Base-by-base conservation (phyloP, 139 green algal species). In the Chlamydomonas eustigma region DNA sequence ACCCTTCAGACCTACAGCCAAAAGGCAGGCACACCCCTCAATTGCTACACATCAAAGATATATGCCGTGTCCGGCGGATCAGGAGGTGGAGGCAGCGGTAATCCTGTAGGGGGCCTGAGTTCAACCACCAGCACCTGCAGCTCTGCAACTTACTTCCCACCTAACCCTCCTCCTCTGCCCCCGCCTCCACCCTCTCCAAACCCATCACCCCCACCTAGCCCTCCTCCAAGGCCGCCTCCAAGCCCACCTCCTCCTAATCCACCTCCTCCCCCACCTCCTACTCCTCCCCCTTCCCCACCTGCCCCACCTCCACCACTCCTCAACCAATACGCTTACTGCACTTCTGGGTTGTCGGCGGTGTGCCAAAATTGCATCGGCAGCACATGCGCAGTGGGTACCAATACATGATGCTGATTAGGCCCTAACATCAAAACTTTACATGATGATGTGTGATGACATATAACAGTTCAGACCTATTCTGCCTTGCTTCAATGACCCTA, bases 331-430 rank as follows among this genome's bases (percentile, higher is more conserved):
- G 18, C 25, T 28, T 70, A 70, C 58, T 70, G 58, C 58, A 70
- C 58, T 6, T 22, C 8, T 6, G 58, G 58, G 8, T 28, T 70
- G 25, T 18, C 6, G 8, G 18, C 25, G 25, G 6, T 28, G 18
- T 70, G 58, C 58, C 58, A 70, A 35, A 70, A 70, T 28, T 70
- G 58, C 58, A 35, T 70, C 28, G 58, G 58, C 58, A 70, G 28
- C 18, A 58, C 12, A 28, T 58, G 44, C 18, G 44, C 18, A 18
- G 44, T 58, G 44, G 18, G 44, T 58, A 12, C 44, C 44, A 28
- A 18, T 58, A 18, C 44, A n/a, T n/a, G n/a, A n/a, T n/a, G n/a
- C n/a, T n/a, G n/a, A n/a, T n/a, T n/a, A n/a, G n/a, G n/a, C n/a
- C n/a, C n/a, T n/a, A n/a, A n/a, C n/a, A n/a, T n/a, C n/a, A n/a